Evolutionary conservation across 805 yeast species (phyloP), one percentile per base, ranked within the genome.

Genomic region (Metschnikowia koreensis): DNA sequence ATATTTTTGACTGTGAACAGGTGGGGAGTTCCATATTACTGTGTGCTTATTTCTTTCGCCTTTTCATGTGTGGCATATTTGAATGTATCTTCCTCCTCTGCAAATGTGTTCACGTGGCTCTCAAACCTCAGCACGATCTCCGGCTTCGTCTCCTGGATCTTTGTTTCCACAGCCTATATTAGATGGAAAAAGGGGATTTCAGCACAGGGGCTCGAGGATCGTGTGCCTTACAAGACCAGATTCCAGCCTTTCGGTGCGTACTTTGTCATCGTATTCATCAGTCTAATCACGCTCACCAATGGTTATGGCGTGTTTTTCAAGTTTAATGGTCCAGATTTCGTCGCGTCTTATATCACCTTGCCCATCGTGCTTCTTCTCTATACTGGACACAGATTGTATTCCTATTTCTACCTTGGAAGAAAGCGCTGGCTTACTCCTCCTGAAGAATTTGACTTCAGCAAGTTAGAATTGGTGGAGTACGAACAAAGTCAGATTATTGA

Each of bases 331-430:
- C 66, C 80, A 7, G 84, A 83, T 64, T 86, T 86, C 59, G 68
- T 86, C 46, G 91, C 92, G 33, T 87, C 91, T 9, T 86, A 86
- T 66, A 74, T 86, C 53, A 85, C 90, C 0, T 63, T 86, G 45
- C 88, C 86, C 36, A 74, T 81, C 51, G 76, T 82, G 56, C 53
- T 80, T 3, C 68, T 69, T 5, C 69, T 86, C 42, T 86, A 81
- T 65, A 54, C 79, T 41, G 87, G 83, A 7, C 90, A 85, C 68
- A 80, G 81, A 59, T 6, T 75, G 6, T 81, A 75, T 66, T 50
- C 71, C 36, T 72, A 58, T 52, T 55, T 59, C 48, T 44, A 26
- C n/a, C 57, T 64, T 7, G 70, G 69, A 2, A 62, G 60, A 15
- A 62, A 54, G 38, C 56, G 59, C 45, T 75, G 81, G 74, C 69